Evolutionary conservation across 495 filamentous ascomycete genomes (phyloP).

Genomic region (Podospora comata): DNA sequence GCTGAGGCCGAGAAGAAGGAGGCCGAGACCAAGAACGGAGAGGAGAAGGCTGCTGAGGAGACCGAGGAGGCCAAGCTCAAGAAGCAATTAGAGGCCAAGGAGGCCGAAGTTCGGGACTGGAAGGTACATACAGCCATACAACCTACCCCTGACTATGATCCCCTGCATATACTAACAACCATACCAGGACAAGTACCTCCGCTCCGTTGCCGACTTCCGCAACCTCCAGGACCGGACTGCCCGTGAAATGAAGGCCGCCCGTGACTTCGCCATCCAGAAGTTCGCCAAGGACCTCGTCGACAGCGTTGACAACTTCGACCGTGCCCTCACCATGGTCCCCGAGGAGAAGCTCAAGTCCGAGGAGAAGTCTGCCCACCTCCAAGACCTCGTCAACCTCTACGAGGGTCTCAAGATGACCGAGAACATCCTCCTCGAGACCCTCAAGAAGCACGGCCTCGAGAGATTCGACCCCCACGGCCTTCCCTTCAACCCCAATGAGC

Average conservation of each 20-base stretch:
- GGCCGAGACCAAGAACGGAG: slow-evolving; percentile 33
- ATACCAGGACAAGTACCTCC: slow-evolving; percentile 82
- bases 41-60: slow-evolving; percentile 35
- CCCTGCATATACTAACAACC: neutral
- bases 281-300: slow-evolving; percentile 95
- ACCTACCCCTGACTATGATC: neutral
- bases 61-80: slow-evolving; percentile 41
- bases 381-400: slow-evolving; percentile 76
- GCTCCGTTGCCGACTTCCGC: slow-evolving; percentile 90
- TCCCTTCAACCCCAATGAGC: slow-evolving; percentile 90
- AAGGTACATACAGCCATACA: slow-evolving; percentile 58
- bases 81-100: slow-evolving; percentile 78
- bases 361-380: slow-evolving; percentile 52
- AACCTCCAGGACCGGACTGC: slow-evolving; percentile 94
- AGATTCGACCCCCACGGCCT: slow-evolving; percentile 75
- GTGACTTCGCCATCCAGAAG: slow-evolving; percentile 89
- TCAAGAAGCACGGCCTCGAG: slow-evolving; percentile 91
- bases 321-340: slow-evolving; percentile 77
- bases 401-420: slow-evolving; percentile 94
- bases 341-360: slow-evolving; percentile 60
- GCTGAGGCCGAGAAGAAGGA: slow-evolving; percentile 38
- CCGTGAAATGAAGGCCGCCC: slow-evolving; percentile 81
- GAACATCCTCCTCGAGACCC: slow-evolving; percentile 76
- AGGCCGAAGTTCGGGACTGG: slow-evolving; percentile 75
- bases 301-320: slow-evolving; percentile 93